Conservation (phyloP, 2,329 filamentous ascomycete genomes). For the Corinectria fuckeliana region DNA sequence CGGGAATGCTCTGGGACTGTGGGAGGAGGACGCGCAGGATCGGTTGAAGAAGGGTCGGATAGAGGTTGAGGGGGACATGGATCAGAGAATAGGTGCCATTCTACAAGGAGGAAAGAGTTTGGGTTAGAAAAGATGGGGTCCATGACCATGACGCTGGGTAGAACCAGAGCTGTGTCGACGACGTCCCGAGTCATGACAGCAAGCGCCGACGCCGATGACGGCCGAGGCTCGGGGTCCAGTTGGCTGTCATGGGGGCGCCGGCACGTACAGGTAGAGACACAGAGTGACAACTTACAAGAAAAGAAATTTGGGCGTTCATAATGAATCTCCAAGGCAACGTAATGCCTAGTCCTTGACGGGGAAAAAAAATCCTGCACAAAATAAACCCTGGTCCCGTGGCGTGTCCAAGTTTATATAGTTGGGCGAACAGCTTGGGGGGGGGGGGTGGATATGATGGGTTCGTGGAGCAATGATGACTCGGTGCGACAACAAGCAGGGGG, state of each 20-base stretch:
- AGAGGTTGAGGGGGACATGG: slow-evolving; percentile 83
- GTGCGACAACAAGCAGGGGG: slow-evolving; percentile 23
- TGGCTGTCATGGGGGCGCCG: no score
- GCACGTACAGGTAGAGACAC: neutral
- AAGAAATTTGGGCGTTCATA: slow-evolving; percentile 65
- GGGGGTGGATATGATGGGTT: slow-evolving; percentile 10
- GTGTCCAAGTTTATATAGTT: slow-evolving; percentile 12
- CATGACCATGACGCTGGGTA: neutral
- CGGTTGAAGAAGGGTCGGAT: slow-evolving; percentile 81
- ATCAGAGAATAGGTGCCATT: slow-evolving; percentile 87
- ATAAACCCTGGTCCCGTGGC: slow-evolving; percentile 1
- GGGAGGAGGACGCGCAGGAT: slow-evolving; percentile 87
- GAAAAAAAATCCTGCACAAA: no score
- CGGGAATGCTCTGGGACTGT: slow-evolving; percentile 53
- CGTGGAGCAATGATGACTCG: slow-evolving; percentile 8
- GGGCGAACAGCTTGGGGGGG: neutral
- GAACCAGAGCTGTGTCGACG: neutral
- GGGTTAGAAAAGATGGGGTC: neutral
- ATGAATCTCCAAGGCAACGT: slow-evolving; percentile 31
- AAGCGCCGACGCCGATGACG: neutral
- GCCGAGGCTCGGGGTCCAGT: neutral
- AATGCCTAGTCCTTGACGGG: no score
- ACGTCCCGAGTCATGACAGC: slow-evolving; percentile 5
- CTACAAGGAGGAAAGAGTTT: slow-evolving; percentile 58
- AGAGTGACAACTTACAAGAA: slow-evolving; percentile 54